Evolutionary conservation across 1,139 yeast species (phyloP), one percentile per base, ranked within the genome.

Genomic region (Blastobotrys serpentis): DNA sequence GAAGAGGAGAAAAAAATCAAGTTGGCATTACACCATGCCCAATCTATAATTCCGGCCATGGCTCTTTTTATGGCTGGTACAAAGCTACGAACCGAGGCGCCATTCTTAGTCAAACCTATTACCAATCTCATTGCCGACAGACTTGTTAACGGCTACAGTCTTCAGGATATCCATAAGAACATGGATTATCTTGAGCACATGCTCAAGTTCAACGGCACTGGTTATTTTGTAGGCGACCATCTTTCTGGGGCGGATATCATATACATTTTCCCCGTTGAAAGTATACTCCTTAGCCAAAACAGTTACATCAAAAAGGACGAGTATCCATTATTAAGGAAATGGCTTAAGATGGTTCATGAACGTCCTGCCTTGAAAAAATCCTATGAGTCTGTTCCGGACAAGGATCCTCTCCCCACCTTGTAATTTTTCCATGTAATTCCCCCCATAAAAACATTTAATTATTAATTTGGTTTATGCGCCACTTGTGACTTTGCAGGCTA

Each of bases 191-290:
- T 77, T 54, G 80, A 77, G 47, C 55, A 56, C 14, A 63, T 63
- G 41, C 65, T 77, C 51, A 65, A 62, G 37, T 60, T 61, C 41
- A 70, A 71, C 43, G 76, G 73, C 14, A 69, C 77, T 2, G 79
- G 79, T 0, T 76, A 60, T 56, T 76, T 79, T 58, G 82, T 77
- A 2, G 52, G 81, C 2, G 68, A 74, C 49, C 69, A 68, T 50
- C 65, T 79, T 42, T 68, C 78, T 1, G 83, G 72, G 1, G 84
- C 84, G 1, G 85, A 80, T 57, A 67, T 80, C 37, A 72, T 77
- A 18, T 60, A 77, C 47, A 68, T 72, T 18, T 78, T 73, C 64
- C 79, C 79, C 4, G 23, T 64, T 11, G 42, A 32, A 10, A 29
- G 30, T 29, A 36, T 40, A 10, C 25, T 40, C 16, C 5, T 13